These are phyloP conservation scores for Psidium friedrichsthalianum DNA, from an alignment of 345 rosid genomes.

Conservation along the genomic window DNA sequence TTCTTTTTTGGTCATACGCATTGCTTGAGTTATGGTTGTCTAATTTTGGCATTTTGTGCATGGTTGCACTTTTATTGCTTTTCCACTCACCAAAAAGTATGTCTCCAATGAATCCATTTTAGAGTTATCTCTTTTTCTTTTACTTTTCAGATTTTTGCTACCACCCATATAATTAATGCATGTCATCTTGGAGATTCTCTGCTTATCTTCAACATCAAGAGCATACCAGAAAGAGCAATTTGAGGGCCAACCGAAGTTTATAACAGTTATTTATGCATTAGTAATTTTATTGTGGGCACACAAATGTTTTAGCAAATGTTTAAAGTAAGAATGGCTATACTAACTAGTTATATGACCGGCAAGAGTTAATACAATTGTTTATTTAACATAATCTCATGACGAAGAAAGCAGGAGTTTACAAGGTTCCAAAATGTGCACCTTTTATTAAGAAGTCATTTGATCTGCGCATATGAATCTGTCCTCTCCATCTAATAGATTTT, in stretches of 20 bases:
- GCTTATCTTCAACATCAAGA: not conserved
- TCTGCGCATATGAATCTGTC: not conserved
- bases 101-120: not conserved
- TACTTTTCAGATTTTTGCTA: not conserved
- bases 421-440: not conserved
- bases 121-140: not conserved
- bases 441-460: not conserved
- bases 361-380: not conserved
- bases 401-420: not conserved
- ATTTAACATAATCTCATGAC: not conserved
- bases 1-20: no score
- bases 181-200: not conserved
- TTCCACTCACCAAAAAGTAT: not conserved
- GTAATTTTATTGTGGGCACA: not conserved
- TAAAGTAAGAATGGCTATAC: not conserved
- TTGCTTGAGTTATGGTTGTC: not conserved
- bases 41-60: not conserved
- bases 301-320: not conserved
- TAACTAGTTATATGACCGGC: not conserved
- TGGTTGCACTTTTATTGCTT: not conserved
- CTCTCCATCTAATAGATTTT: not conserved
- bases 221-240: not conserved
- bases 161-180: no score
- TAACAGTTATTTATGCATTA: not conserved
- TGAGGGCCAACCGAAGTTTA: not conserved